phyloP scores from a whole-genome alignment of 2,329 filamentous ascomycete genomes.

The Magnaporthales sp. region DNA sequence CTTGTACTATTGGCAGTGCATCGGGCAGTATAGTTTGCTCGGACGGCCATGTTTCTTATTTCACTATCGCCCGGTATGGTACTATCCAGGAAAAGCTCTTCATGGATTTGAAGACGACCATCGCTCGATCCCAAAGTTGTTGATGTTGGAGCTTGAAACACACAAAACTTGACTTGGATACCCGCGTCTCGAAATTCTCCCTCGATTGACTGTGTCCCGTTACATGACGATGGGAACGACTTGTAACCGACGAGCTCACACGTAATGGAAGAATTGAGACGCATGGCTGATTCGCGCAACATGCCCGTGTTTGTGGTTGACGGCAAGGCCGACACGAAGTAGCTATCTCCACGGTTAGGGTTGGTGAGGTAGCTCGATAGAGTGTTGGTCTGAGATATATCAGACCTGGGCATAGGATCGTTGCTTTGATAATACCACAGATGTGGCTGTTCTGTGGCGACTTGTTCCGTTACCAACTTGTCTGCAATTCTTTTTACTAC shows the following conservation, averaged over 20 bases:
- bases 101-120: neutral
- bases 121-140: neutral
- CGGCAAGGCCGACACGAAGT: conserved; percentile 5
- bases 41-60: neutral
- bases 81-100: conserved; percentile 1
- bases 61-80: neutral
- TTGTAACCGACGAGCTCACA: neutral
- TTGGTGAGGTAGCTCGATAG: neutral
- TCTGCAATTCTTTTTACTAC: neutral
- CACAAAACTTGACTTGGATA: conserved; percentile 2
- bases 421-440: neutral
- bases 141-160: neutral
- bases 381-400: neutral
- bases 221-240: neutral
- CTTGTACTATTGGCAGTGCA: conserved; percentile 6
- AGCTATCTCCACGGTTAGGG: neutral
- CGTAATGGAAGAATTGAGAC: conserved; percentile 4
- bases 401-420: neutral
- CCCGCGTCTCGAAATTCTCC: neutral
- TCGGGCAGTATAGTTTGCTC: neutral
- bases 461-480: neutral
- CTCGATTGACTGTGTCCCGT: neutral
- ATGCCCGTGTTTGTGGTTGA: conserved; percentile 6
- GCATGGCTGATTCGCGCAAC: conserved; percentile 6
- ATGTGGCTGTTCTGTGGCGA: neutral